phyloP scores from a whole-genome alignment of 495 filamentous ascomycete species.

The Annulohypoxylon bovei region DNA sequence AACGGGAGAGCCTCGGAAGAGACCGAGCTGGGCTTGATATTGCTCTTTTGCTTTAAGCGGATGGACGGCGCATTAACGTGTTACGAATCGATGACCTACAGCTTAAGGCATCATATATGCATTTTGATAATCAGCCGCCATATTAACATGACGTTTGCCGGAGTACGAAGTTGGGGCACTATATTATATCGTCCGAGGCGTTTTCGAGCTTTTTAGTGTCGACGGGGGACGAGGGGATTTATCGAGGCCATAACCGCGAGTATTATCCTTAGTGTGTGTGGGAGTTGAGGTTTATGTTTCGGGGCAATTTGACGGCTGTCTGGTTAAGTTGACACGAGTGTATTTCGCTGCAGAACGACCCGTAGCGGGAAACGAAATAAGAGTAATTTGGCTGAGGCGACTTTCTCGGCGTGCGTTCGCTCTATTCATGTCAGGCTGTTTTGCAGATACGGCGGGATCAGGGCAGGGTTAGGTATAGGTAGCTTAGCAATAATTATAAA shows the following conservation, averaged over 20 bases:
- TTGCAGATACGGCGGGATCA: constrained; percentile 2
- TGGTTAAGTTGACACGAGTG: neutral
- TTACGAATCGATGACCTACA: constrained; percentile 32
- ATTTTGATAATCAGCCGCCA: constrained; percentile 4
- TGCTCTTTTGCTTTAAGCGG: constrained; percentile 21
- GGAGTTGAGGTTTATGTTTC: constrained; percentile 26
- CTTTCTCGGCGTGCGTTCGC: constrained; percentile 17
- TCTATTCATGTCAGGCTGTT: constrained; percentile 9
- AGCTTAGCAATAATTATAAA: constrained; percentile 17
- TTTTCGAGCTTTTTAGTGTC: neutral
- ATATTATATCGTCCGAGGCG: constrained; percentile 9
- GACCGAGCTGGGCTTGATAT: constrained; percentile 9
- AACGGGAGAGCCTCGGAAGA: constrained; percentile 6
- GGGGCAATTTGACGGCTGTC: constrained; percentile 7
- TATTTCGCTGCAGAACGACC: constrained; percentile 4
- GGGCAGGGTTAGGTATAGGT: neutral
- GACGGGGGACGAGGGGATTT: constrained; percentile 1
- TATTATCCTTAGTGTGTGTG: constrained; percentile 14
- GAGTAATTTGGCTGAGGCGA: constrained; percentile 1
- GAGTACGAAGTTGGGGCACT: constrained; percentile 10
- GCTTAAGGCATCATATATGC: constrained; percentile 10
- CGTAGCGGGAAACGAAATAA: neutral
- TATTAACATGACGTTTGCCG: constrained; percentile 6
- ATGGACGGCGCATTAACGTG: constrained; percentile 19
- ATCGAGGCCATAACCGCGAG: constrained; percentile 23